Evolutionary conservation across 2,329 filamentous ascomycete species (phyloP), one percentile per base, ranked within the genome.

Genomic region (Basipetospora sp.): DNA sequence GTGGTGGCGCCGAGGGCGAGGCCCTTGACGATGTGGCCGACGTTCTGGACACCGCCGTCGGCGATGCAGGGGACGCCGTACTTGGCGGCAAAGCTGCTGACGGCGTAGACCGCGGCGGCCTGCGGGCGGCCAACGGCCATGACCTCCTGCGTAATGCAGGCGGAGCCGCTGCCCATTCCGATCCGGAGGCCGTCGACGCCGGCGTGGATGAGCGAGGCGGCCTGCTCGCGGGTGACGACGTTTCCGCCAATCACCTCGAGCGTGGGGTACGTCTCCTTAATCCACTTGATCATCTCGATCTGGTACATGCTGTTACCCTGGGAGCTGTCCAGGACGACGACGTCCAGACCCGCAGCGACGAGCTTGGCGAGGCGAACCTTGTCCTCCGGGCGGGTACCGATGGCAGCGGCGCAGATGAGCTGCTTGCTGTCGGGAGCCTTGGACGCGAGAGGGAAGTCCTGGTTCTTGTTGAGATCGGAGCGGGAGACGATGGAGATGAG

Each of bases 301-400:
- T 96, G 88, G 72, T 88, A 98, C 69, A 96, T 86, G 63, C 81
- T 90, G 74, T 96, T 96, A 48, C 90, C 90, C 66, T 98, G 90
- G 54, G 83, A 92, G 63, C 82, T 90, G 69, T 98, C 90, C 38
- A 98, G 74, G 50, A 98, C 70, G 48, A 94, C 87, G 56, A 98
- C 82, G 53, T 98, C 90, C 36, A 98, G 74, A 44, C 90, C 90
- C 49, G 90, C 90, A 41, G 94, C 88, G 29, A 93, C 87, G 33
- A 98, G 77, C 60, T 84, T 80, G 61, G 80, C 67, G 31, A 98
- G 72, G 48, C 90, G 79, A 41, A 67, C 60, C 69, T 93, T 94
- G 62, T 98, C 90, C 59, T 92, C 85, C 34, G 86, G 84, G 22
- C 90, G 79, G 31, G 90, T 98, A 48, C 92, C 92, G 54, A 98